These are phyloP conservation scores for Phaeotremella skinneri DNA, from an alignment of 768 basidiomycete genomes.

Conservation along the genomic window DNA sequence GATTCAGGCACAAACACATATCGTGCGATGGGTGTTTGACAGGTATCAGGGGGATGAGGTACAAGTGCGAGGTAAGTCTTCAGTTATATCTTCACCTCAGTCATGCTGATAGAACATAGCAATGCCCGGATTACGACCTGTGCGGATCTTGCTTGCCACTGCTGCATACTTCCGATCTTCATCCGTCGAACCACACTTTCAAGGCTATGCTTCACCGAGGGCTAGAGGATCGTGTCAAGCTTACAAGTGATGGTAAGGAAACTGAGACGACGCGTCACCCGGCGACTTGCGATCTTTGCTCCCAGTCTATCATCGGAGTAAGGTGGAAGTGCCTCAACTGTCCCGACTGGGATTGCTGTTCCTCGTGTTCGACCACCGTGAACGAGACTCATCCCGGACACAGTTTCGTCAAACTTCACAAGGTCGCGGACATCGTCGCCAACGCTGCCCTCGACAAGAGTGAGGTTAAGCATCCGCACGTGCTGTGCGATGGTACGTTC, in stretches of 20 bases:
- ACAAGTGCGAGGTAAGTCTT: constrained; percentile 47
- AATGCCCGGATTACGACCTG: constrained; percentile 48
- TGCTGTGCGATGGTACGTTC: constrained; percentile 43
- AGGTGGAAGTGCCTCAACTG: constrained; percentile 50
- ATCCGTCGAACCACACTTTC: constrained; percentile 43
- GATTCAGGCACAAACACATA: constrained; percentile 39
- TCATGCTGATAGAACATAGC: constrained; percentile 7
- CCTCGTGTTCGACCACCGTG: constrained; percentile 31
- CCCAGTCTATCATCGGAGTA: constrained; percentile 39
- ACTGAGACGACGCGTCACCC: constrained; percentile 28
- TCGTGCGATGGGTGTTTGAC: constrained; percentile 38
- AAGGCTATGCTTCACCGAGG: constrained; percentile 45
- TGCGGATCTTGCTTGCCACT: constrained; percentile 47
- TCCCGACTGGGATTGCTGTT: constrained; percentile 50
- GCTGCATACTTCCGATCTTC: constrained; percentile 39
- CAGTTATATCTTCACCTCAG: neutral
- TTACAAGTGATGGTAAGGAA: constrained; percentile 11
- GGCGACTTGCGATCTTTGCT: constrained; percentile 44
- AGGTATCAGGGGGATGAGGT: constrained; percentile 44
- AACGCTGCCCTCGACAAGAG: constrained; percentile 7
- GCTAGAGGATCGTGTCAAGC: constrained; percentile 39
- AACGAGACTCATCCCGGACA: constrained; percentile 40
- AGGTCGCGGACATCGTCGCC: constrained; percentile 35
- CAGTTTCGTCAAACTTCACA: constrained; percentile 42
- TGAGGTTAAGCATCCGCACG: constrained; percentile 29